phyloP scores from a whole-genome alignment of 108 stramenopile species.

The Skeletonema grethae region DNA sequence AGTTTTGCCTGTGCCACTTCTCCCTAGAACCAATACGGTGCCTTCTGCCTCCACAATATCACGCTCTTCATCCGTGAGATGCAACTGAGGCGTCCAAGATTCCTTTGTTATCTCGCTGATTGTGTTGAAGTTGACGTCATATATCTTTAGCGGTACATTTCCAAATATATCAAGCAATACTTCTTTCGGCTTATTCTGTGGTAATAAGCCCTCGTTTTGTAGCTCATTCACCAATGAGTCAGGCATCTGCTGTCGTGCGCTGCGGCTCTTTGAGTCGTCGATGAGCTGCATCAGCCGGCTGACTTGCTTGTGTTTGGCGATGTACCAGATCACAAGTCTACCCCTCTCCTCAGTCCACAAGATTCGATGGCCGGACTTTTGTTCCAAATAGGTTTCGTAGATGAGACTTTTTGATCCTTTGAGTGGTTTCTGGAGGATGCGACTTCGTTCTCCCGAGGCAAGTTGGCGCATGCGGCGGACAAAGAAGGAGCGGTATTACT shows the following conservation, averaged over 20 bases:
- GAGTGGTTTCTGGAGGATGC: conserved; percentile 50
- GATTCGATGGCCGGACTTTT: conserved; percentile 56
- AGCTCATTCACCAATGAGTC: conserved; percentile 6
- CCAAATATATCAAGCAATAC: conserved; percentile 50
- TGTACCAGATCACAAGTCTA: conserved; percentile 37
- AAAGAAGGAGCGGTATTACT: conserved; percentile 49
- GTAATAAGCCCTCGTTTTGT: neutral
- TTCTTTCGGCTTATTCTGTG: neutral
- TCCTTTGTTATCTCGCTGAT: conserved; percentile 24
- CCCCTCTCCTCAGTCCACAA: conserved; percentile 49
- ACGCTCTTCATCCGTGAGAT: conserved; percentile 56
- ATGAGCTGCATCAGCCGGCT: conserved; percentile 54
- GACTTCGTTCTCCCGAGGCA: conserved; percentile 47
- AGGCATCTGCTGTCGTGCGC: conserved; percentile 24
- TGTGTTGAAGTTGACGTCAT: conserved; percentile 31
- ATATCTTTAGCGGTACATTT: conserved; percentile 54
- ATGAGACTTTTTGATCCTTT: conserved; percentile 47
- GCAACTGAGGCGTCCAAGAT: conserved; percentile 49
- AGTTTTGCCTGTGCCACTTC: conserved; percentile 64
- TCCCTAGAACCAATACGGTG: conserved; percentile 54
- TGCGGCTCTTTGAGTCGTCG: conserved; percentile 54
- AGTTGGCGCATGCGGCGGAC: conserved; percentile 46
- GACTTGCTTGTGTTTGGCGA: conserved; percentile 55
- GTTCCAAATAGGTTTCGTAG: conserved; percentile 61
- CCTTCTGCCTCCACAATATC: conserved; percentile 49